Conservation (phyloP, 208 protist genomes). For the Jaenimonas drosophilae region DNA sequence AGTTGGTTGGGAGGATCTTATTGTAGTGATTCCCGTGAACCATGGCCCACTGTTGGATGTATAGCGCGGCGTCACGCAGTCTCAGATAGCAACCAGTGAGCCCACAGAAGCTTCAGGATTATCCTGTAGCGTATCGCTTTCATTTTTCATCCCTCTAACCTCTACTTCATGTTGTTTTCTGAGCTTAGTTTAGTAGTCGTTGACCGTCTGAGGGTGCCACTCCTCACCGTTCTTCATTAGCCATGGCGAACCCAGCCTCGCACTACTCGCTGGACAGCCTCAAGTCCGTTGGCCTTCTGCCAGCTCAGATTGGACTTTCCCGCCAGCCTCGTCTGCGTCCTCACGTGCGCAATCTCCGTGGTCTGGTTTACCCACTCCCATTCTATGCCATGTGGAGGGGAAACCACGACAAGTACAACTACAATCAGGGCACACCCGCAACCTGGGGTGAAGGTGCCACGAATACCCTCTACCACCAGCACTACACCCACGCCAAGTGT, state of each 20-base stretch:
- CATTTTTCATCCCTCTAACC: slow-evolving; percentile 1
- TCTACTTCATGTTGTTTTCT: neutral
- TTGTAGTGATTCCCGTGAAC: too few species aligned
- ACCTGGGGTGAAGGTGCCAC: slow-evolving; percentile 81
- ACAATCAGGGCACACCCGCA: slow-evolving; percentile 66
- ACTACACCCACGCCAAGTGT: slow-evolving; percentile 87
- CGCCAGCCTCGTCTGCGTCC: slow-evolving; percentile 70
- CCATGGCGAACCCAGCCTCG: slow-evolving; percentile 26
- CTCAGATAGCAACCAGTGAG: too few species aligned
- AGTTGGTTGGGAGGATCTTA: too few species aligned
- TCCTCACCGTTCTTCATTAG: neutral
- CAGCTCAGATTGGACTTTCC: slow-evolving; percentile 65
- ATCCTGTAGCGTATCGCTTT: neutral
- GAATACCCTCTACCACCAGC: slow-evolving; percentile 73
- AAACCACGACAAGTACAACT: slow-evolving; percentile 81
- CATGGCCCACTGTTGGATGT: too few species aligned
- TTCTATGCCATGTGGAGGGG: slow-evolving; percentile 88
- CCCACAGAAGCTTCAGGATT: too few species aligned
- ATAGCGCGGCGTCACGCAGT: too few species aligned
- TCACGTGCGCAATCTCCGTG: slow-evolving; percentile 45
- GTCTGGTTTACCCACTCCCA: slow-evolving; percentile 79
- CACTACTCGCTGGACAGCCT: slow-evolving; percentile 69
- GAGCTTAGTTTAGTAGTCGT: neutral
- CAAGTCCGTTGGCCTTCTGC: slow-evolving; percentile 41
- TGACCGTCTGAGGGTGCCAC: neutral